These are phyloP conservation scores for Eleusine coracana DNA, from an alignment of 176 grass and related monocot genomes.

Conservation along the genomic window DNA sequence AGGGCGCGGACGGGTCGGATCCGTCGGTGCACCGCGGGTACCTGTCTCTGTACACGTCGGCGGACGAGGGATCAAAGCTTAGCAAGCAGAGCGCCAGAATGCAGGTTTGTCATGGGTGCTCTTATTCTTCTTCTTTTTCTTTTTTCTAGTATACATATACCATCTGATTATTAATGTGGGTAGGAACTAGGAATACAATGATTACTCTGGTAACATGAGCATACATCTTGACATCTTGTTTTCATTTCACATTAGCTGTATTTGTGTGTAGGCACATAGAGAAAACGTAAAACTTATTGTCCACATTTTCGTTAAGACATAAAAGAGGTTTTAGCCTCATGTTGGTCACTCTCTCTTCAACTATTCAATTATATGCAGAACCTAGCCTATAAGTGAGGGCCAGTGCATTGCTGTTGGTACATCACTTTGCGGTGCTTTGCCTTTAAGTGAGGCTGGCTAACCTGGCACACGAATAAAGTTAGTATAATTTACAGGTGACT, in stretches of 20 bases:
- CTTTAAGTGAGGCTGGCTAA: not conserved
- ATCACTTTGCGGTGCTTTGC: not conserved
- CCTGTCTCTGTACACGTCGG: constrained; percentile 85
- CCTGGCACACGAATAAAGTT: not conserved
- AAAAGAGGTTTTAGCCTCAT: too few relatives aligned
- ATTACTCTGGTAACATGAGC: not conserved
- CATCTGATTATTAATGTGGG: not conserved
- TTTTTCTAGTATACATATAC: not conserved
- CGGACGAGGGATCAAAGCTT: constrained; percentile 45
- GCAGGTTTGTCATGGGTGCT: constrained; percentile 45
- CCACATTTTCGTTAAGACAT: too few relatives aligned
- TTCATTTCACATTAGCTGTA: not conserved
- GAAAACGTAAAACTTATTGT: not conserved
- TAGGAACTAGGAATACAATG: not conserved
- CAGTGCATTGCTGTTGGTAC: not conserved
- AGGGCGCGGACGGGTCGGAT: constrained; percentile 36
- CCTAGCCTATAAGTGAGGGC: too few relatives aligned
- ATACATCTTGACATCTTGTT: not conserved
- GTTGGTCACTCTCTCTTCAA: too few relatives aligned
- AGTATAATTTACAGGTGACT: not conserved
- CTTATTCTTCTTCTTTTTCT: not conserved
- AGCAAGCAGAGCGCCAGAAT: constrained; percentile 67
- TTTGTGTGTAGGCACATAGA: not conserved
- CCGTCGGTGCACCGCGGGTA: constrained; percentile 68
- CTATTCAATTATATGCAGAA: too few relatives aligned